Conservation (phyloP, 2,329 filamentous ascomycete genomes). For the Hymenoscyphus albidus region DNA sequence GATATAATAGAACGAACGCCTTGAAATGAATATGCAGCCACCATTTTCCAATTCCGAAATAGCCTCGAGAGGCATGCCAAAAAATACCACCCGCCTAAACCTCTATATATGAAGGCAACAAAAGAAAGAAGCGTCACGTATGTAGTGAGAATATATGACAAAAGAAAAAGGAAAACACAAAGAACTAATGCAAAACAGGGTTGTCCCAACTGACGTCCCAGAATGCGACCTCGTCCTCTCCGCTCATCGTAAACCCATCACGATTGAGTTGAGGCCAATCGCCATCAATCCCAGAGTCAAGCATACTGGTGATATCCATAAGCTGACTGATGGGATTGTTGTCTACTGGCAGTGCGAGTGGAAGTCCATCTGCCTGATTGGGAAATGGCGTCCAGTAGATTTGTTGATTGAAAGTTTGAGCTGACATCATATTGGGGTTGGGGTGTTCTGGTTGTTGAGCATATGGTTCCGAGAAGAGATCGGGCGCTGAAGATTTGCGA, state of each 20-base stretch:
- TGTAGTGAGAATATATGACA: background rate
- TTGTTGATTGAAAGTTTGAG: conserved; percentile 3
- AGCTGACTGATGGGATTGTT: conserved; percentile 10
- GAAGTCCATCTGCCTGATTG: conserved; percentile 15
- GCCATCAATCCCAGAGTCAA: conserved; percentile 14
- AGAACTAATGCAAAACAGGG: background rate
- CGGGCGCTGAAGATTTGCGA: conserved; percentile 10
- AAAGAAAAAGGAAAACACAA: background rate
- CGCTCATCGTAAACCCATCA: conserved; percentile 20
- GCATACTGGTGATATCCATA: conserved; percentile 18
- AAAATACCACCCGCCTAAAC: background rate
- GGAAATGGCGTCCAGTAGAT: conserved; percentile 24
- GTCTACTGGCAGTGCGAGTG: conserved; percentile 8
- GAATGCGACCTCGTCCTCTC: conserved; percentile 3
- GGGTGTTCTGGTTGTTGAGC: background rate
- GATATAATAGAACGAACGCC: background rate
- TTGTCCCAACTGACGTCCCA: conserved; percentile 11
- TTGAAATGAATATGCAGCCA: background rate
- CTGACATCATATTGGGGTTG: background rate
- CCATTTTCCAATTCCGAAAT: background rate
- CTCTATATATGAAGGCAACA: background rate
- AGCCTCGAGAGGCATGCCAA: background rate
- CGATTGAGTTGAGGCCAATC: conserved; percentile 19
- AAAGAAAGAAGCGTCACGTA: background rate
- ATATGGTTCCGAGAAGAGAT: background rate